Evolutionary conservation across 257 asterid genomes (phyloP), one percentile per base, ranked within the genome.

Genomic region (Solanum etuberosum): DNA sequence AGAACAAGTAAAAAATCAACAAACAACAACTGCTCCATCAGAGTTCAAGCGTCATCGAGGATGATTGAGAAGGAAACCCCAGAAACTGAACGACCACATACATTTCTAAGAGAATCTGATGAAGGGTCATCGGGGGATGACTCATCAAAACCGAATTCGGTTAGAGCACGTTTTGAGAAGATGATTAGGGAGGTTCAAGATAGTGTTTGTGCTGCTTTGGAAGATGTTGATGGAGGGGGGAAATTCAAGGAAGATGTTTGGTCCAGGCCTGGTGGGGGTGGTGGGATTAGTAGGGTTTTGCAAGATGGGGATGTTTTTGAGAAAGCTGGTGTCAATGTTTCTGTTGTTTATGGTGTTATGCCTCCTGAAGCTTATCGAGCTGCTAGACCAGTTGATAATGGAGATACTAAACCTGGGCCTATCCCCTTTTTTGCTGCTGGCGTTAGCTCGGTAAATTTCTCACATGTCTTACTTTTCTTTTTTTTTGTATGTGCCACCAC

Each of bases 331-430:
- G 99, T 97, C 83, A 97, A 97, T 88, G 99, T 97, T 5, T 97
- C 99, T 48, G 99, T 97, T 83, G 99, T 95, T 32, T 97, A 97
- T 68, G 99, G 99, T 27, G 93, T 93, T 78, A 97, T 97, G 99
- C 99, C 99, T 27, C 99, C 99, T 18, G 99, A 97, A 5, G 99
- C 99, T 88, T 97, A 97, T 78, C 92, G 99, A 80, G 99, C 99
- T 14, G 99, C 99, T 21, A 97, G 94, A 20, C 97, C 99, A 20
- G 88, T 91, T 31, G 92, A 92, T 18, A 94, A 94, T 87, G 98
- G 95, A 81, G n/a, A 92, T 83, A 86, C 89, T 82, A 94, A 92
- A 83, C 94, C 96, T 40, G 97, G 99, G 15, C 98, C 98, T 2
- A 89, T 97, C 70, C 99, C 99, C 8, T 97, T 97, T 73, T 97